Evolutionary conservation across 768 basidiomycete genomes (phyloP), one percentile per base, ranked within the genome.

Genomic region (Pleurotus pulmonarius): DNA sequence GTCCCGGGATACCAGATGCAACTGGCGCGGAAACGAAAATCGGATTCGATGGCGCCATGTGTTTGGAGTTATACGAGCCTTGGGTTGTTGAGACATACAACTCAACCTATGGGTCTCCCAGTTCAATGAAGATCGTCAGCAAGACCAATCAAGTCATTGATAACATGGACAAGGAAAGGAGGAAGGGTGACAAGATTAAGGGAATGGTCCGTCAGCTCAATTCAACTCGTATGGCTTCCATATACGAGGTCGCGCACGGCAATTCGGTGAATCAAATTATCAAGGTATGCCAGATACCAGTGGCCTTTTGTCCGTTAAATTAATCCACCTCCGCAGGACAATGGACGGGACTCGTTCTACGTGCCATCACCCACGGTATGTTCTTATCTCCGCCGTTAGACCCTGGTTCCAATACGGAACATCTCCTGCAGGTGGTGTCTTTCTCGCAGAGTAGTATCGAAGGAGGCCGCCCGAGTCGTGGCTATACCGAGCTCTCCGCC

Each of bases 331-430:
- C 2, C 4, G 18, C 46, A 71, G 71, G 76, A 75, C 56, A 77
- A 74, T 49, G 75, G 73, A 11, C 62, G 73, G 13, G 74, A 74
- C 55, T 55, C 67, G 3, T 66, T 47, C 20, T 78, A 77, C 58
- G 73, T 73, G 7, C 75, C 77, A 16, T 72, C 72, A 4, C 75
- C 74, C n/a, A 71, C 70, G 40, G 76, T 77, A 52, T 44, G 67
- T 55, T 39, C 12, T n/a, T 20, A 4, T 29, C 18, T 34, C 29
- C 9, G 29, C 29, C 8, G 8, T 3, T 34, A 34, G 29, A 3
- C 0, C 29, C 2, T 34, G 11, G 29, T 34, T 34, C 29, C 11
- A 34, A 34, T 34, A 3, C 29, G 3, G 37, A 5, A 40, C 37
- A 20, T 22, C 40, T 34, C 43, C 47, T 11, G 48, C n/a, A 76